A percentile compares a stretch with the other conserved stretches of the same genome.
phyloP scores from a whole-genome alignment of 495 filamentous ascomycete species.

The Pseudoneurospora amorphoporcata region DNA sequence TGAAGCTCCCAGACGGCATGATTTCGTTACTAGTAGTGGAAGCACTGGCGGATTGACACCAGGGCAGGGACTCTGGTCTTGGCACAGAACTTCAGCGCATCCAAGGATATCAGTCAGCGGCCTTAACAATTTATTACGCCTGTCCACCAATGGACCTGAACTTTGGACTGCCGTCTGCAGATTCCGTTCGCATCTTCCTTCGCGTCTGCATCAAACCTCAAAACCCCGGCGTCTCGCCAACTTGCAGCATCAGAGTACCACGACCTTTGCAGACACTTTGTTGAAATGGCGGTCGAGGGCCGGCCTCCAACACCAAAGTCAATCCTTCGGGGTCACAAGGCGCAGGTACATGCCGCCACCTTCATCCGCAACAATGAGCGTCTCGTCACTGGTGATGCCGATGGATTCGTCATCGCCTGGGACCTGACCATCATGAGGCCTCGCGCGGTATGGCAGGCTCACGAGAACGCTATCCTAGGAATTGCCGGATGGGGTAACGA shows the following conservation, averaged over 20 bases:
- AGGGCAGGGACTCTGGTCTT: not conserved
- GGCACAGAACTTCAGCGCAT: not conserved
- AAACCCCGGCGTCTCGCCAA: not conserved
- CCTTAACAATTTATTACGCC: not conserved
- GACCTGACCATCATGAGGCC: slow-evolving; percentile 72
- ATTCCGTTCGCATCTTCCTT: not conserved
- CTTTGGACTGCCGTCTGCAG: not conserved
- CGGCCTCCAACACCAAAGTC: slow-evolving; percentile 65
- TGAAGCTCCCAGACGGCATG: too few species aligned
- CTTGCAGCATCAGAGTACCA: not conserved
- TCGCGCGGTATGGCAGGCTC: slow-evolving; percentile 77
- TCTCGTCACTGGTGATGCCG: slow-evolving; percentile 77
- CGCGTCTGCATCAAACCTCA: not conserved
- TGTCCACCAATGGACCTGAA: not conserved
- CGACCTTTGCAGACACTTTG: not conserved
- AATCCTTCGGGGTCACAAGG: slow-evolving; percentile 76
- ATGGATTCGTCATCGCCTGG: slow-evolving; percentile 86
- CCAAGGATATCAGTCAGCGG: not conserved
- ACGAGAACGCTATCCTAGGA: slow-evolving; percentile 68
- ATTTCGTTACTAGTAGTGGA: too few species aligned
- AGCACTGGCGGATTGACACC: too few species aligned
- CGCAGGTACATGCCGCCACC: slow-evolving; percentile 67
- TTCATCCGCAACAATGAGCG: slow-evolving; percentile 66
- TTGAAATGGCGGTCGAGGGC: slow-evolving; percentile 19
- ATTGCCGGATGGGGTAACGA: slow-evolving; percentile 50